Percentiles rank a stretch among this genome's conserved stretches.
Evolutionary conservation across 441 rosid genomes (phyloP).

Genomic region (Gossypium gossypioides): DNA sequence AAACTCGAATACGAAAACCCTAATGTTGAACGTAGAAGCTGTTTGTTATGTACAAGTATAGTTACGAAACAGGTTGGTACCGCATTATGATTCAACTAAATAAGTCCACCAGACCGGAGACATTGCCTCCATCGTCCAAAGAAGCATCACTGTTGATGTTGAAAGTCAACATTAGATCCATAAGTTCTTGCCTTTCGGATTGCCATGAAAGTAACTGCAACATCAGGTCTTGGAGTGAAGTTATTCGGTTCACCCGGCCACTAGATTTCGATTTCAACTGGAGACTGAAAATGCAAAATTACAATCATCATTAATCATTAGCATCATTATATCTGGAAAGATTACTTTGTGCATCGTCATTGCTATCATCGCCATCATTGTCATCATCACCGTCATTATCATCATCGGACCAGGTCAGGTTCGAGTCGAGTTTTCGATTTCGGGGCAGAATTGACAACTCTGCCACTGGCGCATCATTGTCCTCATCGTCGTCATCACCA

Average conservation of each 20-base stretch:
- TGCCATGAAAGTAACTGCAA: constrained; percentile 48
- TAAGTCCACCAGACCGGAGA: constrained; percentile 36
- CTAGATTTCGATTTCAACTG: constrained; percentile 52
- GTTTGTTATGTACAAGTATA: not conserved
- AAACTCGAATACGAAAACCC: too few species aligned
- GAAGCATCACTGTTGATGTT: constrained; percentile 32
- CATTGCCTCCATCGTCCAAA: constrained; percentile 23
- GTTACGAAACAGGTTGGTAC: not conserved
- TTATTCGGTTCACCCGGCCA: constrained; percentile 40
- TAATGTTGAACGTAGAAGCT: too few species aligned
- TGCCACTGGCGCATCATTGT: not conserved
- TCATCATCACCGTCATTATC: constrained; percentile 12
- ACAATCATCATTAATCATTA: constrained; percentile 16
- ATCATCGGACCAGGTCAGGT: not conserved
- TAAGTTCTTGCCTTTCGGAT: constrained; percentile 33
- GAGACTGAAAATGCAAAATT: constrained; percentile 39
- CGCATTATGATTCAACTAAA: constrained; percentile 25
- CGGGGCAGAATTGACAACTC: not conserved
- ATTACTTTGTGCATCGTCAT: constrained; percentile 2
- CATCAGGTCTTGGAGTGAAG: constrained; percentile 55
- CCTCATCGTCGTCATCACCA: constrained; percentile 15
- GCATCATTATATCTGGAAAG: constrained; percentile 19
- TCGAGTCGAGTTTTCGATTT: not conserved
- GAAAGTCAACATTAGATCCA: constrained; percentile 36
- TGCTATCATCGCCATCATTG: constrained; percentile 1